Base-by-base conservation (phyloP, 306 rosid species). In the Urtica urens region DNA sequence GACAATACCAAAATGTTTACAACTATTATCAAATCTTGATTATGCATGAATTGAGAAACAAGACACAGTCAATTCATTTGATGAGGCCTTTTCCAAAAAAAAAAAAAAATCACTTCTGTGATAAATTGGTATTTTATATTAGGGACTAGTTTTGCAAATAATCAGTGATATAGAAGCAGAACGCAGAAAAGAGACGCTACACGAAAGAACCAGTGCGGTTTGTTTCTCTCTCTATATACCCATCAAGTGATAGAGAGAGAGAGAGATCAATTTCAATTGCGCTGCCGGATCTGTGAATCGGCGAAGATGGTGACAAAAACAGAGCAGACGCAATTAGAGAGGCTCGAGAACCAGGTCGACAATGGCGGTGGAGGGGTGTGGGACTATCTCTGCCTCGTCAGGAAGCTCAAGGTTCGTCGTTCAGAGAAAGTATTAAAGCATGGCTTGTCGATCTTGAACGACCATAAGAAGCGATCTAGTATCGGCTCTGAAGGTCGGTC, bases 301-400 rank as follows among this genome's bases (percentile, higher is more conserved):
- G 63, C 27, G 44, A 66, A 58, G 61, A 92, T 92, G 99, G 96
- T 92, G 53, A 92, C 86, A 38, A 80, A 78, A 55, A 67, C 80
- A 22, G 99, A 92, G 67, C 86, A 77, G 49, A 49, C 73, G 15
- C 82, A 82, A 56, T 57, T 92, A 80, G 67, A 76, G 62, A 66
- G 75, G 47, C 78, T 92, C 18, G 96, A 86, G 65, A 79, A 40
- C 52, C 99, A 92, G 86, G 99, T 86, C 22, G 99, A 92, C 42
- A 92, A 92, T 56, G 99, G 78, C 35, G 99, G 99, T 3, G 99
- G 96, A 48, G 99, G 96, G n/a, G 96, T 76, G 3, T 92, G 94
- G 99, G 99, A 86, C 65, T 92, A 77, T 39, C 88, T 92, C 28
- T 75, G 69, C 30, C 74, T 86, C 10, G 71, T 92, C 19, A 58